Evolutionary conservation across 441 rosid genomes (phyloP), one percentile per base, ranked within the genome.

Genomic region (Euphorbia neoarborescens): DNA sequence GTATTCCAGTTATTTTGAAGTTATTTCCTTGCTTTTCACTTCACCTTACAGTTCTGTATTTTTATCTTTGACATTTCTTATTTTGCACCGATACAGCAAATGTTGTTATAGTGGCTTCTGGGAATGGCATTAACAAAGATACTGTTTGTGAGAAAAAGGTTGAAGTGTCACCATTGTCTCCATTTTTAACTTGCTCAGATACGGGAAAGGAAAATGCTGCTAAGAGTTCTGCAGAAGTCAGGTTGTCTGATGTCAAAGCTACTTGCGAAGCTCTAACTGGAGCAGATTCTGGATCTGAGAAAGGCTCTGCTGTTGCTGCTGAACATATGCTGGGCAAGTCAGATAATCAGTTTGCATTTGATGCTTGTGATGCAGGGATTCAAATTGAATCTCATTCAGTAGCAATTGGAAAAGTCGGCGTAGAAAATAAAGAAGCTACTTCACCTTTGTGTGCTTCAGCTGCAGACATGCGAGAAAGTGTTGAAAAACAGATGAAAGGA

Each of bases 321-420:
- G 75, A 17, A 40, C 74, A 69, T 73, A 35, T 74, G 60, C 59
- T 77, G 38, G 68, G 70, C 25, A 34, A 77, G 66, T 70, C 71
- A 53, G 80, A 60, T 72, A 77, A 67, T 57, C 62, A 57, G 73
- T 68, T 76, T 54, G 69, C 59, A 53, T 57, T 54, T 59, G 83
- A 81, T 76, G 71, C 73, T 66, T 78, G 82, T 75, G 70, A 79
- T 75, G 58, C 77, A 58, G 80, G 73, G 75, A 79, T 32, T 56
- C 78, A 62, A 66, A 58, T 54, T 68, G 81, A 73, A 68, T 65
- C 76, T 62, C 84, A 77, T 68, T 66, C 44, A 53, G 28, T 68
- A 69, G 71, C 50, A 62, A 64, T 4, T 32, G 66, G 70, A 48
- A 79, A 74, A 72, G 87, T 62, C 71, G 65, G 69, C 75, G 66